Percentiles rank a stretch among this genome's conserved stretches.
phyloP scores from a whole-genome alignment of 495 filamentous ascomycete species.

The Annulohypoxylon stygium region DNA sequence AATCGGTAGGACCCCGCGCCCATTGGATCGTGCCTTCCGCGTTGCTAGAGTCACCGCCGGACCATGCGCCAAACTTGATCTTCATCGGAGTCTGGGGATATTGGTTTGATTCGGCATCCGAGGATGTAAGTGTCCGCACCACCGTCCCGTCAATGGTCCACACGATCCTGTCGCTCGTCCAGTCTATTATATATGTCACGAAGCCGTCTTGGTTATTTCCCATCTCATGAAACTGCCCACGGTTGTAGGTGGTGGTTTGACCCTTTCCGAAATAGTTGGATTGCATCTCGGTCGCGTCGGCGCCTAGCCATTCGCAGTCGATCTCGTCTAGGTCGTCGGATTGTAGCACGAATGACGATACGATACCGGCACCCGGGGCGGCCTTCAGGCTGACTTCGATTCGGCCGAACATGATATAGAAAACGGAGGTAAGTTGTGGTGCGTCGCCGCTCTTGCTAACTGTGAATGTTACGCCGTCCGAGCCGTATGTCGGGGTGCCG shows the following conservation, averaged over 20 bases:
- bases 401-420: conserved; percentile 88
- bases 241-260: conserved; percentile 76
- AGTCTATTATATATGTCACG: conserved; percentile 92
- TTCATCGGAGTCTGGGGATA: conserved; percentile 95
- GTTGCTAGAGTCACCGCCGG: conserved; percentile 82
- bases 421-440: conserved; percentile 79
- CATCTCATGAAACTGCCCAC: conserved; percentile 77
- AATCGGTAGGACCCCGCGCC: conserved; percentile 87
- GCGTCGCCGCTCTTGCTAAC: conserved; percentile 85
- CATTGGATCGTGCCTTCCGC: conserved; percentile 83
- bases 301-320: conserved; percentile 87
- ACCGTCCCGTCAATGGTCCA: conserved; percentile 84
- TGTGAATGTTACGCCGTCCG: conserved; percentile 86
- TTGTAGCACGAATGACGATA: conserved; percentile 87
- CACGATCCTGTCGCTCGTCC: conserved; percentile 79
- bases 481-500: conserved; percentile 73
- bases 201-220: conserved; percentile 73
- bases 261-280: conserved; percentile 97
- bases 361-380: conserved; percentile 77
- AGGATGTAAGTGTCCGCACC: conserved; percentile 72
- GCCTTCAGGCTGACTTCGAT: conserved; percentile 79
- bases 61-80: conserved; percentile 88
- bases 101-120: conserved; percentile 70
- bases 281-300: conserved; percentile 75
- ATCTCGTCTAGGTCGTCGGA: conserved; percentile 96